Conservation (phyloP, 139 green algal genomes). For the Coccomyxa sp. region DNA sequence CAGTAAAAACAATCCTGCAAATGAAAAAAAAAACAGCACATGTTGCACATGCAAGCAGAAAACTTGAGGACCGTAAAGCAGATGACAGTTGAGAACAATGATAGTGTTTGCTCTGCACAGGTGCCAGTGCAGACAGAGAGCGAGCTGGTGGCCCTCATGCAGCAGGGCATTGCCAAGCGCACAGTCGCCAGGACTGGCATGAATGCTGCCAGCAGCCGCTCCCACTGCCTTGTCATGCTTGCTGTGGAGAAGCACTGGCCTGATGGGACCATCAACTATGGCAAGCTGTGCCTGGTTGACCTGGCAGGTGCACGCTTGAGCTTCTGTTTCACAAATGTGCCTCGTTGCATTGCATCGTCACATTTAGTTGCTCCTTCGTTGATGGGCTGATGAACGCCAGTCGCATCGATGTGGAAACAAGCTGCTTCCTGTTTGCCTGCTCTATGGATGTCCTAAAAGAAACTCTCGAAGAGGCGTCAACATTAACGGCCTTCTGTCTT, state of each 20-base stretch:
- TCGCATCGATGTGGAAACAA: too few relatives aligned
- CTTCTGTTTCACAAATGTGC: too few relatives aligned
- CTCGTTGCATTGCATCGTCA: too few relatives aligned
- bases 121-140: conserved; percentile 43
- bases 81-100: neutral
- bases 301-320: neutral
- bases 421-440: too few relatives aligned
- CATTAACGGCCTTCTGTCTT: too few relatives aligned
- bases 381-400: too few relatives aligned
- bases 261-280: conserved; percentile 36
- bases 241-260: conserved; percentile 37
- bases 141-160: conserved; percentile 55
- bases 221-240: conserved; percentile 70
- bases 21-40: too few relatives aligned
- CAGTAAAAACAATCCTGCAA: too few relatives aligned
- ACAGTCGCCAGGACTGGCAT: conserved; percentile 50
- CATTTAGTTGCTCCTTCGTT: too few relatives aligned
- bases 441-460: too few relatives aligned
- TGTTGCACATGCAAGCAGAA: neutral
- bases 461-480: too few relatives aligned
- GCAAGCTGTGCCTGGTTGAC: conserved; percentile 68
- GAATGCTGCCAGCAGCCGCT: conserved; percentile 58
- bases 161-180: conserved; percentile 36
- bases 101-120: conserved; percentile 32
- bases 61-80: neutral